Evolutionary conservation across 345 rosid genomes (phyloP), one percentile per base, ranked within the genome.

Genomic region (Geranium brycei): DNA sequence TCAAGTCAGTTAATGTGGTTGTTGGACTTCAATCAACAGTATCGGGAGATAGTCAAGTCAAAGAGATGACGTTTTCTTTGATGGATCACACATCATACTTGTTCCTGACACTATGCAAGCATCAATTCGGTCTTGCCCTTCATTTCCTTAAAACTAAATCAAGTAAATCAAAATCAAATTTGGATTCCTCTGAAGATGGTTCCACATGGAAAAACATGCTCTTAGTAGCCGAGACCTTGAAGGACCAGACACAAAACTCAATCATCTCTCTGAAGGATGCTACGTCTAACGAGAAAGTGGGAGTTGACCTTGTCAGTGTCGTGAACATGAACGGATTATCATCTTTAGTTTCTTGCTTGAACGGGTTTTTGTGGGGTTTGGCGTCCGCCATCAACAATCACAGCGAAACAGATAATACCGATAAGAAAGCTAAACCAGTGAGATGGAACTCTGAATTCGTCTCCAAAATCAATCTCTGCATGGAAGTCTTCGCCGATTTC

Each of bases 341-440:
- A 63, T 77, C 78, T 58, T 53, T 73, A 11, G 56, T 83, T 69
- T 81, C 92, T 68, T 88, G 95, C 76, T 69, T 88, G 62, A 69
- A 82, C 76, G 97, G 97, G 62, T 85, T 79, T 70, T 62, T 93
- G 69, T 93, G 96, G 92, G 99, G 97, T 73, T 66, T 88, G 64
- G 81, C 90, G 72, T 85, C 86, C 64, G 81, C 83, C 32, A 64
- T 74, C 67, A 72, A 77, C 67, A 72, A 77, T 68, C 73, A 72
- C 41, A 64, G 61, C 55, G 80, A 71, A 67, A 75, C 65, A 57
- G 72, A 70, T 70, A 75, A 64, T 61, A 62, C 65, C 66, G 81
- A 69, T 35, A 64, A 58, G 40, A 76, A 81, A 69, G 73, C 66
- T 64, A 75, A 81, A 62, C 68, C 63, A 8, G 59, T 76, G 60